A percentile compares a stretch with the other conserved stretches of the same genome.
Evolutionary conservation across 768 basidiomycete genomes (phyloP).

Genomic region (Suillus cothurnatus): DNA sequence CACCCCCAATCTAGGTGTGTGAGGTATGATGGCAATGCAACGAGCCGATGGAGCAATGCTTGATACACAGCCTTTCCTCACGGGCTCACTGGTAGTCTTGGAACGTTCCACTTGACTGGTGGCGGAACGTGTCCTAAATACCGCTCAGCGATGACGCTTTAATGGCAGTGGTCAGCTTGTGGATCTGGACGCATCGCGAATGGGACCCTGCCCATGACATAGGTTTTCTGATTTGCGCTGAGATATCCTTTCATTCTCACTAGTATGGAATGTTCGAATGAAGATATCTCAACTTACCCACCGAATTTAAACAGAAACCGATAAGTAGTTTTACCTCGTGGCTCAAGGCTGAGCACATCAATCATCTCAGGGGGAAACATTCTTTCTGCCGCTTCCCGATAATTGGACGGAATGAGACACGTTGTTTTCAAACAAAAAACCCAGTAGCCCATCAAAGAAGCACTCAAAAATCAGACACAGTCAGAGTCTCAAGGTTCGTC

Average conservation of each 20-base stretch:
- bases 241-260: background rate
- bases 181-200: conserved; percentile 53
- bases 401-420: background rate
- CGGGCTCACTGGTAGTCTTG: background rate
- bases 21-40: background rate
- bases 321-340: background rate
- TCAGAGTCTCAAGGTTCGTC: too few relatives aligned
- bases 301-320: background rate
- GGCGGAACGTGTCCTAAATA: conserved; percentile 40
- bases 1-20: background rate
- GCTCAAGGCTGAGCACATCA: background rate
- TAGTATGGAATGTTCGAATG: too few relatives aligned
- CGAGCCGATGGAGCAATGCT: background rate
- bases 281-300: background rate
- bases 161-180: conserved; percentile 62
- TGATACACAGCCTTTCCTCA: background rate
- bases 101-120: background rate
- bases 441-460: too few relatives aligned
- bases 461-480: too few relatives aligned
- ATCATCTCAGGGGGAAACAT: background rate
- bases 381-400: background rate
- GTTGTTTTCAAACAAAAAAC: too few relatives aligned
- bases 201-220: conserved; percentile 79
- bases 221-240: background rate
- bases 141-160: conserved; percentile 59